A percentile compares a stretch with the other conserved stretches of the same genome.
phyloP scores from a whole-genome alignment of 2,329 filamentous ascomycete genomes.

The Alternaria ventricosa region DNA sequence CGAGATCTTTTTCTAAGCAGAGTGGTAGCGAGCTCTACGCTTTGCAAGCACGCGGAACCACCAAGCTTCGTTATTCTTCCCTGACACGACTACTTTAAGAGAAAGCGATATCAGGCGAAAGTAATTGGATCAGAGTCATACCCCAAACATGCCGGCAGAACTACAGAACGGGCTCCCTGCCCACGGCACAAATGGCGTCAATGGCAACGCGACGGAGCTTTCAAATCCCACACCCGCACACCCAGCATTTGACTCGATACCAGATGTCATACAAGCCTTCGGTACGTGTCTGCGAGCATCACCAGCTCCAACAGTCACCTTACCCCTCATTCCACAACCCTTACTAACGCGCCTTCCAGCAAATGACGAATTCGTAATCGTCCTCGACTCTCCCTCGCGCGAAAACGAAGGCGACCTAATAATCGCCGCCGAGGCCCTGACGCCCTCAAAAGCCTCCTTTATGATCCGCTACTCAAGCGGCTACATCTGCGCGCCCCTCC shows the following conservation, averaged over 20 bases:
- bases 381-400: slow-evolving; percentile 88
- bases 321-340: background rate
- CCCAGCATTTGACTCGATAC: slow-evolving; percentile 55
- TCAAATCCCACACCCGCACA: slow-evolving; percentile 39
- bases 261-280: slow-evolving; percentile 54
- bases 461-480: slow-evolving; percentile 90
- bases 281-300: slow-evolving; percentile 33
- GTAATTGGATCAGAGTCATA: slow-evolving; percentile 1
- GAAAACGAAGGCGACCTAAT: slow-evolving; percentile 99
- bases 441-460: slow-evolving; percentile 91
- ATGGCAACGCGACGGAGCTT: slow-evolving; percentile 24
- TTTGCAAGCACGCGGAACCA: slow-evolving; percentile 1
- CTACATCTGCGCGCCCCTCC: slow-evolving; percentile 87
- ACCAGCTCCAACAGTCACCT: background rate
- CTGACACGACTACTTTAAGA: background rate
- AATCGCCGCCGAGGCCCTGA: slow-evolving; percentile 85
- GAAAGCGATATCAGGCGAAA: background rate
- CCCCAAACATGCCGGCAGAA: slow-evolving; percentile 31
- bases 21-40: background rate
- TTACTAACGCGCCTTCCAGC: slow-evolving; percentile 29
- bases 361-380: slow-evolving; percentile 87
- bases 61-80: background rate
- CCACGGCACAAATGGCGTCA: slow-evolving; percentile 27
- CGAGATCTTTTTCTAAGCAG: slow-evolving; percentile 10
- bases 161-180: slow-evolving; percentile 17